Conservation (phyloP, 108 stramenopile species). For the Cyclotella atomus region DNA sequence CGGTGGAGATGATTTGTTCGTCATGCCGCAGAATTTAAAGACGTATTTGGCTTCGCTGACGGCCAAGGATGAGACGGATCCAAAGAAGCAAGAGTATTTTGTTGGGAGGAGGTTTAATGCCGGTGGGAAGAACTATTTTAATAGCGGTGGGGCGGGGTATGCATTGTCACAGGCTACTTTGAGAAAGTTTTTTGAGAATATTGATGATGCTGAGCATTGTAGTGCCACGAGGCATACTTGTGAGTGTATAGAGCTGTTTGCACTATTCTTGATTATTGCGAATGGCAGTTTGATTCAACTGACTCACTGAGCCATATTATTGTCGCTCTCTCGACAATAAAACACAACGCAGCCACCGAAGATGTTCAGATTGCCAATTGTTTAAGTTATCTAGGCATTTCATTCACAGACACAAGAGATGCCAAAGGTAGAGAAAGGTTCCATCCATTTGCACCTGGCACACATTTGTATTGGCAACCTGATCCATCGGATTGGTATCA, state of each 20-base stretch:
- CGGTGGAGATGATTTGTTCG: constrained; percentile 94
- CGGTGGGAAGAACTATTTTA: constrained; percentile 63
- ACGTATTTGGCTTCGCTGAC: constrained; percentile 56
- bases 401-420: constrained; percentile 72
- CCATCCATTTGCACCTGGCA: constrained; percentile 78
- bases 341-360: constrained; percentile 41
- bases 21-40: constrained; percentile 88
- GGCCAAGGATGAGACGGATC: constrained; percentile 39
- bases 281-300: background rate
- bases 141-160: constrained; percentile 82
- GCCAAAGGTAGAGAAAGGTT: constrained; percentile 71
- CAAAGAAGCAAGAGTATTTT: constrained; percentile 65
- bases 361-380: constrained; percentile 70
- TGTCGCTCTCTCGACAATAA: too few relatives aligned
- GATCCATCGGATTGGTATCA: constrained; percentile 67
- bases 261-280: background rate
- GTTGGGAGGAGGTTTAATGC: constrained; percentile 73
- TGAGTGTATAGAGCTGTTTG: background rate
- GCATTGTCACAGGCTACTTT: constrained; percentile 58
- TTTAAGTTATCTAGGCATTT: constrained; percentile 43
- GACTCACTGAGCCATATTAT: background rate
- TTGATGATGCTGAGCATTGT: constrained; percentile 59
- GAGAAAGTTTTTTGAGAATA: constrained; percentile 35
- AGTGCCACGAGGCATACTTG: constrained; percentile 43
- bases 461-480: constrained; percentile 59